Base-by-base conservation (phyloP, 768 basidiomycete species). In the Leccinum imitatum region DNA sequence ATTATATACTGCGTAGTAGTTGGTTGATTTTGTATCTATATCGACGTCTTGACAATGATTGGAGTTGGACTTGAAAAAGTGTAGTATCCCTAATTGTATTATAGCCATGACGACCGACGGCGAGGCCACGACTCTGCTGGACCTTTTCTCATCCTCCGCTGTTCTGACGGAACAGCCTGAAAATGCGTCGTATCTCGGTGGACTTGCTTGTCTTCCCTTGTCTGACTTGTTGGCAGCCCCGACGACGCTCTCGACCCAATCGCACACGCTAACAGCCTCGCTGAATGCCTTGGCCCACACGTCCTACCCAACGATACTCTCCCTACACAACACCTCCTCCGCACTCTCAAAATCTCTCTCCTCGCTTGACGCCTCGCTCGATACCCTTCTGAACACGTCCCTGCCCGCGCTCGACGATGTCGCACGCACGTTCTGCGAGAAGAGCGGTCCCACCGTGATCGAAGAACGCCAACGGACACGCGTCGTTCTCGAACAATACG, bases 281-380 rank as follows among this genome's bases (percentile, higher is more conserved):
- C 80, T 97, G 62, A 95, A 91, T 10, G 89, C 90, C 46, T 82
- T 98, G 14, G 95, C 94, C 57, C 90, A 93, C 61, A 87, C 92
- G 4, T 94, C 94, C 23, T 95, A 97, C 73, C 86, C 90, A 30
- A 94, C 93, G 0, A 96, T 97, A 72, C 83, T 96, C 63, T 88
- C 90, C n/a, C 81, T 95, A 11, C 93, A 95, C 71, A 74, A 82
- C 51, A 89, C 90, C 17, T 91, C 92, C 4, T 84, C 85, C 52
- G 85, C 89, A 0, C 82, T 97, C 58, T 79, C 85, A 2, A 74
- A 79, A 4, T 91, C 94, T 1, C 82, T 98, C 61, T 79, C 83
- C 1, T 86, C 89, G 5, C 82, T 98, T 56, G 87, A 90, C 1
- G 72, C 80, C 10, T 93, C 93, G 6, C 85, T 98, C 59, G 80